Conservation (phyloP, 2,329 filamentous ascomycete genomes). For the Diatrype stigma region DNA sequence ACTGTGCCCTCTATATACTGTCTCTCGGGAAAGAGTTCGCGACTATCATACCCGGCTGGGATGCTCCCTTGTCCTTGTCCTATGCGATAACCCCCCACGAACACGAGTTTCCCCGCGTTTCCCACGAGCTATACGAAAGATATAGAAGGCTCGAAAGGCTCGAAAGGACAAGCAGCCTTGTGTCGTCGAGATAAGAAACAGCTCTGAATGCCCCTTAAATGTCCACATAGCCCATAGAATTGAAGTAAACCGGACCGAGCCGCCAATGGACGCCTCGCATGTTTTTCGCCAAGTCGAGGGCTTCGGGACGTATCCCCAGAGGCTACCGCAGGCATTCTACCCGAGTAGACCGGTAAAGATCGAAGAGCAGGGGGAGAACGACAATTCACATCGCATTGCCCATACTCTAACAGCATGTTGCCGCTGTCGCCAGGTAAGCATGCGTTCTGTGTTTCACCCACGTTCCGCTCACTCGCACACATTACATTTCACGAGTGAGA, state of each 20-base stretch:
- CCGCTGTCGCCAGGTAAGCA: conserved; percentile 69
- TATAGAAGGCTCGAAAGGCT: not conserved
- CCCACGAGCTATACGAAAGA: not conserved
- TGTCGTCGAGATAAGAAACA: not conserved
- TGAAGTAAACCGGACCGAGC: conserved; percentile 3
- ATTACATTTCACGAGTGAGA: not conserved
- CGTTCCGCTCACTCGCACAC: not conserved
- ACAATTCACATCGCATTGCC: conserved; percentile 60
- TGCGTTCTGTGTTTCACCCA: not conserved
- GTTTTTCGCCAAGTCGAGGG: conserved; percentile 53
- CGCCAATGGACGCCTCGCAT: conserved; percentile 54
- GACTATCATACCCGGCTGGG: too few species aligned
- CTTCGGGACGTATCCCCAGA: conserved; percentile 41
- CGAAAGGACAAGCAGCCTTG: not conserved
- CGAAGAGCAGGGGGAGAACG: conserved; percentile 44
- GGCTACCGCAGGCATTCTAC: conserved; percentile 30
- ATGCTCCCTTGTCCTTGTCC: too few species aligned
- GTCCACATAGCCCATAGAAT: not conserved
- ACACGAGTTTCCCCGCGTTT: not conserved
- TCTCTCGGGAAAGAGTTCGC: too few species aligned
- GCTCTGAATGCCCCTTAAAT: not conserved
- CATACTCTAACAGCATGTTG: conserved; percentile 79
- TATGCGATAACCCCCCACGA: not conserved
- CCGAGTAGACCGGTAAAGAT: conserved; percentile 27
- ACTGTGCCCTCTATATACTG: too few species aligned